phyloP scores from a whole-genome alignment of 345 rosid species.

The Linum lewisii region DNA sequence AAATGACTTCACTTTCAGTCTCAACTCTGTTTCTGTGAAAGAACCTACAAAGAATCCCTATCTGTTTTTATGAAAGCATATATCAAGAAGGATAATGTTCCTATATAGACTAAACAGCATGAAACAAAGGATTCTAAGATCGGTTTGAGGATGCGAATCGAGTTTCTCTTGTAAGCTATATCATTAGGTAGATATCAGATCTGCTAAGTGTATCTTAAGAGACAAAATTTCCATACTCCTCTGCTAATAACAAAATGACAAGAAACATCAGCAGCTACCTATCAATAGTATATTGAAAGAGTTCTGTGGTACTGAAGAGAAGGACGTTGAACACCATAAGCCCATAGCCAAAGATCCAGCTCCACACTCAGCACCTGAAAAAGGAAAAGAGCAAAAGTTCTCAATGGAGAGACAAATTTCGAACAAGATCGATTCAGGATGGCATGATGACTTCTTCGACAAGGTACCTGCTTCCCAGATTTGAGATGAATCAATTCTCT shows the following conservation, averaged over 20 bases:
- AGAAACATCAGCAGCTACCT: constrained; percentile 1
- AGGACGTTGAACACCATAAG: constrained; percentile 43
- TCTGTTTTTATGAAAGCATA: no score
- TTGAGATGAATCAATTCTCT: constrained; percentile 45
- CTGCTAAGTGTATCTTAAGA: constrained; percentile 2
- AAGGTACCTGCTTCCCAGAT: constrained; percentile 52
- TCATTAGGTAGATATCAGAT: background rate
- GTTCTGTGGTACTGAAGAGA: constrained; percentile 58
- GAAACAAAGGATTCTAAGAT: background rate
- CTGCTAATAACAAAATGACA: background rate
- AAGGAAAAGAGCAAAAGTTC: background rate
- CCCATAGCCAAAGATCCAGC: constrained; percentile 87
- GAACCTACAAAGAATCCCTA: no score
- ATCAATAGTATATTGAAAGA: constrained; percentile 56
- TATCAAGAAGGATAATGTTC: no score
- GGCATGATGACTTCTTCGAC: background rate
- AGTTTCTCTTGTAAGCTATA: no score
- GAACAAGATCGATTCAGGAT: background rate
- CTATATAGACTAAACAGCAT: background rate
- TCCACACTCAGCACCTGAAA: constrained; percentile 63
- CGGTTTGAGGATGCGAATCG: no score
- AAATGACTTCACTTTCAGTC: no score
- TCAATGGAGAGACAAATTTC: background rate
- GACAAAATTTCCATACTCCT: background rate
- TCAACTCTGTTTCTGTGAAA: no score